Percentiles rank a stretch among this genome's conserved stretches.
phyloP scores from a whole-genome alignment of 495 filamentous ascomycete genomes.

The Articulospora tetracladia region DNA sequence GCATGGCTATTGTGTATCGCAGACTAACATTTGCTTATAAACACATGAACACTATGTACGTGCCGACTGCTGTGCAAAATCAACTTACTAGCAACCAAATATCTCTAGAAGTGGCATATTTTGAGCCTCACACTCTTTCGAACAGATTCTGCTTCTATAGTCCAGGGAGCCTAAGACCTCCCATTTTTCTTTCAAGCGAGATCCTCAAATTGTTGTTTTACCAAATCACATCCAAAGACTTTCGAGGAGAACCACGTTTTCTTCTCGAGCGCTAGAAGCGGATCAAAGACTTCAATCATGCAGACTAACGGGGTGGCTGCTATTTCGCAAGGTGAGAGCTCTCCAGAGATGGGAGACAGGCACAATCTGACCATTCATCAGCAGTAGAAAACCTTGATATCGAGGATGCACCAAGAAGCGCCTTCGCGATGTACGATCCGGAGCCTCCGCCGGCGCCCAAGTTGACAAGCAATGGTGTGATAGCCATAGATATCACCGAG shows the following conservation, averaged over 20 bases:
- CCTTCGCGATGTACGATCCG: slow-evolving; percentile 13
- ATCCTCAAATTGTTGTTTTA: background rate
- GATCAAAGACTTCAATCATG: slow-evolving; percentile 4
- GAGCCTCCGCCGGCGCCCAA: slow-evolving; percentile 30
- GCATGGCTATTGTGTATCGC: too few species aligned
- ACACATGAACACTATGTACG: too few species aligned
- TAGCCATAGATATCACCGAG: slow-evolving; percentile 71
- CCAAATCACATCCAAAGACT: too few species aligned
- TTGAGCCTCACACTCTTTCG: too few species aligned
- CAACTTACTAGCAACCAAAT: too few species aligned
- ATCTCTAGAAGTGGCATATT: too few species aligned
- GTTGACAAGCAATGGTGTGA: slow-evolving; percentile 41
- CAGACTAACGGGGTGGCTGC: slow-evolving; percentile 5
- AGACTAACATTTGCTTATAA: too few species aligned
- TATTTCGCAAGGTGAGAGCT: slow-evolving; percentile 14
- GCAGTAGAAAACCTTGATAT: slow-evolving; percentile 20
- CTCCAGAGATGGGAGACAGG: background rate
- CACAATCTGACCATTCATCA: background rate
- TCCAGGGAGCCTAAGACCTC: too few species aligned
- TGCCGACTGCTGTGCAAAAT: too few species aligned
- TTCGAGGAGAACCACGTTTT: background rate
- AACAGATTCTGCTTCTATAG: too few species aligned
- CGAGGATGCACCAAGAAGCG: slow-evolving; percentile 11
- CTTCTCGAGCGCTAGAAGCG: background rate
- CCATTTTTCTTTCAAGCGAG: background rate